Evolutionary conservation across 306 rosid genomes (phyloP).

Genomic region (Citrullus amarus): DNA sequence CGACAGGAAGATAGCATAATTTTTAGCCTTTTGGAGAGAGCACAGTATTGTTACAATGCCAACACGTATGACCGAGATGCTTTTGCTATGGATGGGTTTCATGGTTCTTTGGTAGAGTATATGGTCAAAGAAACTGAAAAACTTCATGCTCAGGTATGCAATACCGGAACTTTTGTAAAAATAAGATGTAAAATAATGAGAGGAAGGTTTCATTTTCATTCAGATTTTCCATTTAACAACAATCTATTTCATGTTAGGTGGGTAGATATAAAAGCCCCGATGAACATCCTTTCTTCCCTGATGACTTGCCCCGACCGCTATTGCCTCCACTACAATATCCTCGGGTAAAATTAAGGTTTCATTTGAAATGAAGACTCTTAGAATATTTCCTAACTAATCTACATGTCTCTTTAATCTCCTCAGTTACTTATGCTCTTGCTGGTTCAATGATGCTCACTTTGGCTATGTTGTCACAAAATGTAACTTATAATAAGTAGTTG

Average conservation of each 20-base stretch:
- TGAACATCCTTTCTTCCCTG: conserved; percentile 83
- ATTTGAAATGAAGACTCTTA: not conserved
- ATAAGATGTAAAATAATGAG: not conserved
- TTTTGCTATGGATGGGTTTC: conserved; percentile 60
- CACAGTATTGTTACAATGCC: conserved; percentile 56
- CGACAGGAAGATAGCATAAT: conserved; percentile 94
- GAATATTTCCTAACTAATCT: not conserved
- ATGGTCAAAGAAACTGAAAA: conserved; percentile 78
- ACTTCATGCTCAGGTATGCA: conserved; percentile 70
- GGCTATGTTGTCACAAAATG: not conserved
- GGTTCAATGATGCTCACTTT: not conserved
- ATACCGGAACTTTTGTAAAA: conserved; percentile 4
- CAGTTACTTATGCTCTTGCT: not conserved
- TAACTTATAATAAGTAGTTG: not conserved
- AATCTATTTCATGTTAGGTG: conserved; percentile 34
- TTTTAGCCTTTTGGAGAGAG: conserved; percentile 68
- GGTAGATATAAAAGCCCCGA: conserved; percentile 93
- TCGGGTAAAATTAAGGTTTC: conserved; percentile 33
- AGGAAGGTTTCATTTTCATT: not conserved
- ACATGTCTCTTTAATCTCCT: not conserved
- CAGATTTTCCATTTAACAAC: conserved; percentile 9
- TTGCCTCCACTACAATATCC: conserved; percentile 82
- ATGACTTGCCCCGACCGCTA: conserved; percentile 54
- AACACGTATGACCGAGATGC: conserved; percentile 59
- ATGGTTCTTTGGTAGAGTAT: conserved; percentile 68